A percentile compares a stretch with the other conserved stretches of the same genome.
Conservation (phyloP, 805 yeast species). For the Ogataea thermomethanolica region DNA sequence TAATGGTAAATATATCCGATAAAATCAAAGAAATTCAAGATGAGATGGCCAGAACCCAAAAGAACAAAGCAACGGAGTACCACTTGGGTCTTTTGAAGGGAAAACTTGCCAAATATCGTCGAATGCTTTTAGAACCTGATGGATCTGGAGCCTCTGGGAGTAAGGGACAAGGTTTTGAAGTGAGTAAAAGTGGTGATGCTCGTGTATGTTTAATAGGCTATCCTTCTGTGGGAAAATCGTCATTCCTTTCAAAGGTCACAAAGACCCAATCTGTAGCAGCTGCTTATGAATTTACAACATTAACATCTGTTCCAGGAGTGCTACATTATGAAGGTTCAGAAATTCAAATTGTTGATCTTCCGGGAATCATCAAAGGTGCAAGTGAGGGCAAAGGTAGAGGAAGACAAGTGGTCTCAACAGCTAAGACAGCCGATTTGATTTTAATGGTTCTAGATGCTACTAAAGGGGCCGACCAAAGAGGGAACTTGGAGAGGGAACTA, state of each 20-base stretch:
- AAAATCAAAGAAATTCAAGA: constrained; percentile 87
- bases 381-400: constrained; percentile 98
- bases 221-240: constrained; percentile 97
- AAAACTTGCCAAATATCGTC: constrained; percentile 86
- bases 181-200: constrained; percentile 93
- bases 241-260: constrained; percentile 83
- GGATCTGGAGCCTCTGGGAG: constrained; percentile 60
- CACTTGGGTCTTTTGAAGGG: constrained; percentile 94
- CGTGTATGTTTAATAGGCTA: constrained; percentile 93
- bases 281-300: constrained; percentile 89
- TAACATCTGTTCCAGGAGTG: constrained; percentile 96
- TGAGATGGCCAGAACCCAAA: constrained; percentile 92
- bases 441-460: constrained; percentile 96
- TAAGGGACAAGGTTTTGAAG: constrained; percentile 85
- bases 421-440: constrained; percentile 89
- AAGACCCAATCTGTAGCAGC: constrained; percentile 95
- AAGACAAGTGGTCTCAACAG: constrained; percentile 93
- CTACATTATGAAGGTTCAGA: constrained; percentile 95
- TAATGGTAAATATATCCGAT: constrained; percentile 43
- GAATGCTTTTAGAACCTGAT: constrained; percentile 88
- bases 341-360: constrained; percentile 94
- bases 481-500: constrained; percentile 79
- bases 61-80: constrained; percentile 96
- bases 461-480: constrained; percentile 85
- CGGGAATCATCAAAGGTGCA: constrained; percentile 97